Conservation (phyloP, 2,329 filamentous ascomycete genomes). For the Dactylellina drechsleri region DNA sequence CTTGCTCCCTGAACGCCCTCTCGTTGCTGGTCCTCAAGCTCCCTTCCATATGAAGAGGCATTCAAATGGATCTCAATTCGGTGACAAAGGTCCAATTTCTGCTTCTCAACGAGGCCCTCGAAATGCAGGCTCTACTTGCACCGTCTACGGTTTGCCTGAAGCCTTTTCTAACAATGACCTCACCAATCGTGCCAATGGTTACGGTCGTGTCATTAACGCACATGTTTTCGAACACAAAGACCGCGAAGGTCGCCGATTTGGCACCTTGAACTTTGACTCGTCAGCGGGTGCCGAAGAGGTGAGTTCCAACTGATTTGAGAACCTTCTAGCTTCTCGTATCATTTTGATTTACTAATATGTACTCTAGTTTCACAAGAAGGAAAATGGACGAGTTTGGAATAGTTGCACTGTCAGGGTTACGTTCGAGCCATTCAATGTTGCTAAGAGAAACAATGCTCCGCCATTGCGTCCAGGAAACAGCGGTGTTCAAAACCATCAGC, state of each 20-base stretch:
- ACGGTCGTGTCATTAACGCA: slow-evolving; percentile 45
- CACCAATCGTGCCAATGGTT: slow-evolving; percentile 21
- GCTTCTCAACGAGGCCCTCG: slow-evolving; percentile 12
- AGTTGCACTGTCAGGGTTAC: slow-evolving; percentile 34
- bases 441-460: slow-evolving; percentile 40
- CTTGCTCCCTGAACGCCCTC: slow-evolving; percentile 33
- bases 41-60: slow-evolving; percentile 22
- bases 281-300: slow-evolving; percentile 41
- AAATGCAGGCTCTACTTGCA: slow-evolving; percentile 36
- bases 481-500: slow-evolving; percentile 29
- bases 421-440: slow-evolving; percentile 50
- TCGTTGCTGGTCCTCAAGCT: slow-evolving; percentile 23
- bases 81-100: slow-evolving; percentile 12
- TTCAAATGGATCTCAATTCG: slow-evolving; percentile 35
- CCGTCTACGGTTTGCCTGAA: slow-evolving; percentile 45
- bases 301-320: neutral
- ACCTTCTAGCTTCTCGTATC: neutral
- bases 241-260: slow-evolving; percentile 48
- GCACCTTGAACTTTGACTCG: slow-evolving; percentile 47
- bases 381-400: slow-evolving; percentile 43
- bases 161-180: slow-evolving; percentile 32
- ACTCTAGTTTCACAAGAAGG: slow-evolving; percentile 42
- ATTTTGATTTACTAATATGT: neutral
- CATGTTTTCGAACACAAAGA: slow-evolving; percentile 50
- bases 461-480: slow-evolving; percentile 25